These are phyloP conservation scores for Discostella pseudostelligera DNA, from an alignment of 108 stramenopile species.

Conservation along the genomic window DNA sequence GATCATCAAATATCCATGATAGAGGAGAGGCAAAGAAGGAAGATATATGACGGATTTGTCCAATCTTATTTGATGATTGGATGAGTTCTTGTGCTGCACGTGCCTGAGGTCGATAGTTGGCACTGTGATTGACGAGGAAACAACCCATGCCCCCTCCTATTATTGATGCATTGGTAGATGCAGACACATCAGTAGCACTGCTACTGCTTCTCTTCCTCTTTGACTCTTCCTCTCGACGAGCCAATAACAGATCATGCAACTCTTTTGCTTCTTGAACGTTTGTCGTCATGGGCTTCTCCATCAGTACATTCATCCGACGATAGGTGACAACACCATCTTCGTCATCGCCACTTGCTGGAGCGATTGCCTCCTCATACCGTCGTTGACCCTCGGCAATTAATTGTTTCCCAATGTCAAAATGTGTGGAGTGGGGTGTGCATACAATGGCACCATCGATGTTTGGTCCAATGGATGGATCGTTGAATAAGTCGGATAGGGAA, in stretches of 20 bases:
- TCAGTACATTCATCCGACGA: slow-evolving; percentile 57
- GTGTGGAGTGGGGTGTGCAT: slow-evolving; percentile 68
- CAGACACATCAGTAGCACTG: neutral
- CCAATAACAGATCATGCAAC: slow-evolving; percentile 32
- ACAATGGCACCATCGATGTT: slow-evolving; percentile 62
- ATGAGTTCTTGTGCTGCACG: slow-evolving; percentile 50
- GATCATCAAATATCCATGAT: slow-evolving; percentile 56
- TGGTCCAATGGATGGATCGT: slow-evolving; percentile 23
- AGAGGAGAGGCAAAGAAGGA: slow-evolving; percentile 60
- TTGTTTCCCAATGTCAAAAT: slow-evolving; percentile 48
- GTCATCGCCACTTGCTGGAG: neutral
- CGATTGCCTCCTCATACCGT: slow-evolving; percentile 29
- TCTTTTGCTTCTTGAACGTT: slow-evolving; percentile 51
- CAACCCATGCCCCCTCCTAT: slow-evolving; percentile 23
- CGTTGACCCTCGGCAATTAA: slow-evolving; percentile 41
- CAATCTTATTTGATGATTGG: slow-evolving; percentile 21
- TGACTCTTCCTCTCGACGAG: slow-evolving; percentile 7
- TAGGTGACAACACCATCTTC: neutral
- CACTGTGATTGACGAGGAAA: slow-evolving; percentile 70
- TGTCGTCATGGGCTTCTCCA: slow-evolving; percentile 83
- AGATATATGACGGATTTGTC: slow-evolving; percentile 36
- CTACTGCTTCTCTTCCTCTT: neutral
- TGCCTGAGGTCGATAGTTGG: slow-evolving; percentile 68
- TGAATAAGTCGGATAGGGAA: slow-evolving; percentile 53
- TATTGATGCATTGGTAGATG: too few relatives aligned